Conservation (phyloP, 371 early-diverging fungal species). For the Zychaea mexicana region DNA sequence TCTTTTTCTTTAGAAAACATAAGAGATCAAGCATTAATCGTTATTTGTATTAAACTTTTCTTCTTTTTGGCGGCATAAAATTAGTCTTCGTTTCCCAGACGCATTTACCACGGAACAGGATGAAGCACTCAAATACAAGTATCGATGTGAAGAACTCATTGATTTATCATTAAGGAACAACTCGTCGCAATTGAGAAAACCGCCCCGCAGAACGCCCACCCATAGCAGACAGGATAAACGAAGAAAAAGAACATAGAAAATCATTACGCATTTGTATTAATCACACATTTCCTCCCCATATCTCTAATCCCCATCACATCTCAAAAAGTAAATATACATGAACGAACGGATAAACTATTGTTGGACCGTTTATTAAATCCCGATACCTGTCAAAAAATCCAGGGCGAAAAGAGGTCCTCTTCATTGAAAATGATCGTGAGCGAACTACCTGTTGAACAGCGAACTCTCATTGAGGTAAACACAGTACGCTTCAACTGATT, state of each 20-base stretch:
- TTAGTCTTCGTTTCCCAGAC: slow-evolving; percentile 54
- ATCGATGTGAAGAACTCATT: slow-evolving; percentile 49
- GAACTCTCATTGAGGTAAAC: neutral
- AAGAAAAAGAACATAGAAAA: neutral
- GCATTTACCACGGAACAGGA: slow-evolving; percentile 35
- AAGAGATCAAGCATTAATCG: neutral
- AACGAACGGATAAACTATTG: no score
- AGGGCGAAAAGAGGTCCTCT: no score
- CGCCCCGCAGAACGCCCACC: neutral
- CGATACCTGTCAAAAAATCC: neutral
- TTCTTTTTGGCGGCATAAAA: neutral
- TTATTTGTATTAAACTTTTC: neutral
- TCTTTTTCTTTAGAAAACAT: neutral
- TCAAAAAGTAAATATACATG: no score
- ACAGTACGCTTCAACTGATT: neutral
- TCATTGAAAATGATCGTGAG: slow-evolving; percentile 4
- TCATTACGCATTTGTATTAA: no score
- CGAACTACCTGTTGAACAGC: slow-evolving; percentile 7
- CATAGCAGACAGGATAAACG: neutral
- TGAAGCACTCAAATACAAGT: slow-evolving; percentile 35
- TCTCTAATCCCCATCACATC: no score
- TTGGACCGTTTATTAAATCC: no score
- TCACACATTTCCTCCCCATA: no score
- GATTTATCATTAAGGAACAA: slow-evolving; percentile 36
- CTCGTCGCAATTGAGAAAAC: neutral